Evolutionary conservation across 352 stramenopile genomes (phyloP).

Genomic region (Pelagophyceae sp.): DNA sequence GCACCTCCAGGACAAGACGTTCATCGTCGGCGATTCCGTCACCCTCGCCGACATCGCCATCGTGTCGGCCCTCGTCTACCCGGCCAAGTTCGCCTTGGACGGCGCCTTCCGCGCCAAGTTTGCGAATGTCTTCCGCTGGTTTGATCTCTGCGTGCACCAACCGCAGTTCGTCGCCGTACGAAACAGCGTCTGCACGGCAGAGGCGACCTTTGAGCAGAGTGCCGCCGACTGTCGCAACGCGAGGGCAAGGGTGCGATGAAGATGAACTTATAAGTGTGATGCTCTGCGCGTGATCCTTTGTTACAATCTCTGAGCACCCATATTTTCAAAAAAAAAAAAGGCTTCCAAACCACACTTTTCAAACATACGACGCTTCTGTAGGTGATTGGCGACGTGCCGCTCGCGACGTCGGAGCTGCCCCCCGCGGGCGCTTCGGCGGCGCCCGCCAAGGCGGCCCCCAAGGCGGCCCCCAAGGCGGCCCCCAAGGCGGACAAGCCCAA

Average conservation of each 20-base stretch:
- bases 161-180: conserved; percentile 75
- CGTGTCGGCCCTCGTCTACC: conserved; percentile 73
- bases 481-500: neutral
- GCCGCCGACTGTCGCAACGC: too few relatives aligned
- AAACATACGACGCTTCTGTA: too few relatives aligned
- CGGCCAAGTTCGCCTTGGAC: conserved; percentile 84
- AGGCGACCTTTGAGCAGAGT: too few relatives aligned
- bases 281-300: too few relatives aligned
- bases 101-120: conserved; percentile 72
- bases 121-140: conserved; percentile 76
- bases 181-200: too few relatives aligned
- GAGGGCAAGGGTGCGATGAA: too few relatives aligned
- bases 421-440: conserved; percentile 41
- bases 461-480: conserved; percentile 25
- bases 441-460: conserved; percentile 40
- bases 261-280: too few relatives aligned
- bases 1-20: conserved; percentile 74
- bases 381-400: conserved; percentile 76
- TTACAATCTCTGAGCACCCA: too few relatives aligned
- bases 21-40: conserved; percentile 78
- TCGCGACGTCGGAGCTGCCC: conserved; percentile 60
- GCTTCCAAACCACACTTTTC: too few relatives aligned
- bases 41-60: conserved; percentile 84
- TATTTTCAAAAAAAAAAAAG: too few relatives aligned
- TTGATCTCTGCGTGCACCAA: conserved; percentile 81